Evolutionary conservation across 176 grass and related monocot species (phyloP), one percentile per base, ranked within the genome.

Genomic region (Carex pumila): DNA sequence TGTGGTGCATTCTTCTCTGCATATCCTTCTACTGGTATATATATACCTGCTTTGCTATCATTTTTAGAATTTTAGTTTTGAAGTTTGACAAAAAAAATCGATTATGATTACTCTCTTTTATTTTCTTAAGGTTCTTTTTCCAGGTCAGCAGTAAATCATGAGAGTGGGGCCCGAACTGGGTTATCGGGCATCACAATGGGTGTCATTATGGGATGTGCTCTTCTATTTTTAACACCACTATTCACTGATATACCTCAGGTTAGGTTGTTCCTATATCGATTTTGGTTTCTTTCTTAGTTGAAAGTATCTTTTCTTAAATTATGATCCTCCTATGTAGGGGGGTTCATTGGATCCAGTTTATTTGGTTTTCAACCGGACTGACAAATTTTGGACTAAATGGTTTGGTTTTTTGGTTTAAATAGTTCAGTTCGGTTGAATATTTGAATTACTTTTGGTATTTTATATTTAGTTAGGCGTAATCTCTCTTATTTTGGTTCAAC

Each of bases 231-330:
- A 90, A 98, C 95, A 55, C 92, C 92, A 87, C 88, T 98, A 86
- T 98, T 94, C 85, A 94, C 84, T 76, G 92, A 98, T 60, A 98
- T 98, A 85, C 95, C 95, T 89, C 95, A 98, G 92, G 95, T 93
- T 87, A 58, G 71, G 79, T 53, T 89, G n/a, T 79, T 29, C 61
- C 53, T 85, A 68, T 39, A 39, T 45, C 7, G 6, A 36, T 85
- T 84, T 37, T 62, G 31, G 29, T 73, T 34, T 55, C 29, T 43
- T 71, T 62, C 2, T 62, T 36, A 67, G 25, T 7, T 13, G 19
- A 7, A 87, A 58, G 50, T 59, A 78, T 67, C 22, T 86, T 45
- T 15, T 10, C 47, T 39, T 39, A 39, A 39, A 39, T 39, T 39
- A 39, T 39, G 34, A 39, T 39, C 37, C 37, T 39, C 37, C 37